Conservation (phyloP, 805 yeast genomes). For the Yamadazyma insecticola region DNA sequence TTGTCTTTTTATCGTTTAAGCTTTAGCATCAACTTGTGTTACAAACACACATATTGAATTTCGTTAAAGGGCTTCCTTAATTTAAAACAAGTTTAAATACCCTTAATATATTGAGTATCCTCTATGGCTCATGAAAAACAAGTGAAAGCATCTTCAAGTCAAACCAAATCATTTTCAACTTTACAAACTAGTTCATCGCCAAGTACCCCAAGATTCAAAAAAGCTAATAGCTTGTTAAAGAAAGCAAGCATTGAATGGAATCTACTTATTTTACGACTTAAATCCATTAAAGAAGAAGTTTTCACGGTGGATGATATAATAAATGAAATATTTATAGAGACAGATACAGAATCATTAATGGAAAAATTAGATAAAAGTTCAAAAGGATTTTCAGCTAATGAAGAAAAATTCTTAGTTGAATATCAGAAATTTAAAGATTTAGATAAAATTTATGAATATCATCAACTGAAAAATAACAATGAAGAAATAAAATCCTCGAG, state of each 20-base stretch:
- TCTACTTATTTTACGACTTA: constrained; percentile 27
- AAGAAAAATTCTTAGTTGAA: constrained; percentile 28
- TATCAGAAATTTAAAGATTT: constrained; percentile 27
- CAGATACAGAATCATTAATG: constrained; percentile 21
- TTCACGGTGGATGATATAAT: constrained; percentile 46
- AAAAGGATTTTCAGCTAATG: constrained; percentile 21
- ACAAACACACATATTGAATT: no score
- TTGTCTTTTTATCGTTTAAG: no score
- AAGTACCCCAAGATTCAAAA: constrained; percentile 2
- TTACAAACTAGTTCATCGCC: constrained; percentile 3
- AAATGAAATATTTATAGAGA: constrained; percentile 45
- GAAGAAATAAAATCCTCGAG: constrained; percentile 11
- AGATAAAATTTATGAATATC: constrained; percentile 25
- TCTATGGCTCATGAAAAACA: neutral
- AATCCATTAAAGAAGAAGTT: constrained; percentile 44
- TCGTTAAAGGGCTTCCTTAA: no score
- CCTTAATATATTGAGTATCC: no score
- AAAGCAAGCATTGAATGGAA: constrained; percentile 37
- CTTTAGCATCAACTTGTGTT: no score
- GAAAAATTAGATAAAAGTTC: constrained; percentile 19
- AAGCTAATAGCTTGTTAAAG: constrained; percentile 20
- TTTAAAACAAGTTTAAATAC: no score
- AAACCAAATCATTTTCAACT: constrained; percentile 3
- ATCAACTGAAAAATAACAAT: constrained; percentile 8
- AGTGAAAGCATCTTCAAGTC: no score